A percentile compares a stretch with the other conserved stretches of the same genome.
Evolutionary conservation across 129 eudicot genomes (phyloP).

Genomic region (Centella asiatica): DNA sequence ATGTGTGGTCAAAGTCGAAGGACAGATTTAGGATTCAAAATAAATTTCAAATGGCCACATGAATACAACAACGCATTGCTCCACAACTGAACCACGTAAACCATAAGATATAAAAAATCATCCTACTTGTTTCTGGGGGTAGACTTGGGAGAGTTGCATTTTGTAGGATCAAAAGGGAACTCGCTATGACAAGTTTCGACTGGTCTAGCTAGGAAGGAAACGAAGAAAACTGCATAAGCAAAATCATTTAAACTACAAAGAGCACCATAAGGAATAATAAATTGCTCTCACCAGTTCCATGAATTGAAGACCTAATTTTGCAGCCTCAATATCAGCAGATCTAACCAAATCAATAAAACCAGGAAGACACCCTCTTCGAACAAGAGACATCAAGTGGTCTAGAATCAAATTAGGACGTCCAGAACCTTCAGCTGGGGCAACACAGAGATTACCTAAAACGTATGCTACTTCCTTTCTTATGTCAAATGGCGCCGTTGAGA

Average conservation of each 20-base stretch:
- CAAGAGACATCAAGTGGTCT: constrained; percentile 86
- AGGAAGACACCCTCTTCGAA: constrained; percentile 68
- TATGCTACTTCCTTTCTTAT: constrained; percentile 88
- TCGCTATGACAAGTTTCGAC: not conserved
- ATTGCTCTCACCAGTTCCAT: constrained; percentile 63
- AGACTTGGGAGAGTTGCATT: no score
- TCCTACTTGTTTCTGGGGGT: not conserved
- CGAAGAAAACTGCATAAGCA: not conserved
- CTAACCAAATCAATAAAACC: constrained; percentile 84
- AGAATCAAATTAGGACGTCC: constrained; percentile 60
- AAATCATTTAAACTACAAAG: not conserved
- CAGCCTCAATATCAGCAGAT: constrained; percentile 97
- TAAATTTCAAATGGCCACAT: not conserved
- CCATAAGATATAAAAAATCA: not conserved
- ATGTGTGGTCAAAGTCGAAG: not conserved
- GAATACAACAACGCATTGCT: no score
- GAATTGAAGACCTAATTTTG: constrained; percentile 87
- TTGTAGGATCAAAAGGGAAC: not conserved
- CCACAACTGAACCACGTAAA: not conserved
- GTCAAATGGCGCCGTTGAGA: constrained; percentile 68
- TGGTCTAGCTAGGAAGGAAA: not conserved
- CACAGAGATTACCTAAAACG: constrained; percentile 88
- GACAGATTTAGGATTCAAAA: not conserved
- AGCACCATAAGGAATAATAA: not conserved
- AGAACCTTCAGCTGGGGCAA: constrained; percentile 64